Evolutionary conservation across 1,139 yeast species (phyloP), one percentile per base, ranked within the genome.

Genomic region (Suhomyces taliae): DNA sequence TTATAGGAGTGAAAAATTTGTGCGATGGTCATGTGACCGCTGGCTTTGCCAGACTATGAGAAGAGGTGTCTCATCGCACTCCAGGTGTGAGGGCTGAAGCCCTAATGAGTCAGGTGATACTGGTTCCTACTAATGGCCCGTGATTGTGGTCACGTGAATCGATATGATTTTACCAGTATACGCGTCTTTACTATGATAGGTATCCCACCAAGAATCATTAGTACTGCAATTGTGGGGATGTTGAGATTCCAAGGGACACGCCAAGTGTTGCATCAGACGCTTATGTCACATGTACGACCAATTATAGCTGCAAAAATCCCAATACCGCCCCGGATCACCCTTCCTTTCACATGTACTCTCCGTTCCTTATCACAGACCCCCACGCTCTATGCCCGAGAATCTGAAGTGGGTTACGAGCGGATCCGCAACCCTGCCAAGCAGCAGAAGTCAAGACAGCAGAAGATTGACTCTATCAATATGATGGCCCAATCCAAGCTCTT

Each of bases 401-500:
- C 50, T n/a, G 53, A 47, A 7, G 39, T 44, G 15, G 47, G 52
- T 29, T 26, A 39, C 27, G 53, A 45, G 39, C 39, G 41, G 24
- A 39, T 49, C 47, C 45, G 45, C 34, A 42, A 40, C 32, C 52
- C 51, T n/a, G 41, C 44, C 3, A 27, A 35, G 8, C 48, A 45
- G 39, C 48, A 54, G 24, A 50, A 48, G 37, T 53, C 67, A 5
- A 53, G 71, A 27, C 65, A 62, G 41, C 66, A 69, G 44, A 57
- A 54, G 41, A 64, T 67, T 12, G 62, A 60, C 40, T 50, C 54
- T 27, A 51, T 53, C 31, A 66, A 66, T 41, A 57, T 60, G 59
- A 50, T 44, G 10, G 56, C 64, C 32, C 67, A 62, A 39, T 55
- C 66, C 34, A 61, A 64, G 44, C 55, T 72, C 36, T 61, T 59